Evolutionary conservation across 805 yeast species (phyloP), one percentile per base, ranked within the genome.

Genomic region (Diddensiella caesifluorescens): DNA sequence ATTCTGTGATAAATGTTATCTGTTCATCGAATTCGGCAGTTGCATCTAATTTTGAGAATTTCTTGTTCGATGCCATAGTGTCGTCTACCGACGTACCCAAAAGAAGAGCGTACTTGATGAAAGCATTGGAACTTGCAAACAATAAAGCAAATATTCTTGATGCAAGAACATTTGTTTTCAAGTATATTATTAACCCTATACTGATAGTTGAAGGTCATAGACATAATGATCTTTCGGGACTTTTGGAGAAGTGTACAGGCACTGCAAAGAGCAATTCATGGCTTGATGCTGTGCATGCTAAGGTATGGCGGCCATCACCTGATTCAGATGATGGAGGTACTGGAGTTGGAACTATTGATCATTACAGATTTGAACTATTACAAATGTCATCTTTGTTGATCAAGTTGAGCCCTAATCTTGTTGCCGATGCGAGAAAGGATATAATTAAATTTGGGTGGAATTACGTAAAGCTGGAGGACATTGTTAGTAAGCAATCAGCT

Each of bases 401-500:
- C 20, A 79, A 80, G 55, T 75, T 78, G 62, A 79, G 84, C 1
- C 79, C 95, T 0, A 60, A 65, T 0, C 62, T 70, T 7, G 70
- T 86, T 20, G 65, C 73, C 5, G 82, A 77, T 12, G 71, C 75
- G 50, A 71, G 84, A 32, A 90, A 87, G 56, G 95, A 88, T 52
- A 77, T 92, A 32, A 86, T 92, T 60, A 87, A 86, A 60, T 92
- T 88, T 64, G 83, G 88, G 52, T 92, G 99, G 99, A 84, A 85
- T 51, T 84, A 80, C 54, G 81, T 92, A 56, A 86, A 86, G 52
- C 66, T 89, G 23, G 97, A 89, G 48, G 99, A 92, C 57, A 74
- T 80, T 39, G 75, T 88, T 38, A 77, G 95, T 20, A 92, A 92
- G 57, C 95, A 89, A 53, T 85, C 92, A 3, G 97, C 97, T 0